Evolutionary conservation across 2,329 filamentous ascomycete genomes (phyloP).

Genomic region (Tolypocladium ophioglossoides): DNA sequence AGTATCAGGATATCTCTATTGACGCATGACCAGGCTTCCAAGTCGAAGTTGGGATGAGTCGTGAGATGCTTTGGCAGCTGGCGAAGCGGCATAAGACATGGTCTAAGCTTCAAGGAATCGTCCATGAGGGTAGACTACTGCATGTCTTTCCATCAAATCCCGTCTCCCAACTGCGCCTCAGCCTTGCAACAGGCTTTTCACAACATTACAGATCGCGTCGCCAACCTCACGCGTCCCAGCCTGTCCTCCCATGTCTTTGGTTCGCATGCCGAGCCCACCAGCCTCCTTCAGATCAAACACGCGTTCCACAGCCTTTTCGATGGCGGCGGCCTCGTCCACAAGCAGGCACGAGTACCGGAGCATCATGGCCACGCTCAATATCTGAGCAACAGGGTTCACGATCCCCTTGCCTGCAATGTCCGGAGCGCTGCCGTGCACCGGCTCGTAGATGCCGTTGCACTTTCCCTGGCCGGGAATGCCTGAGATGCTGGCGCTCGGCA

Average conservation of each 20-base stretch:
- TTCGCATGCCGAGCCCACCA: constrained; percentile 40
- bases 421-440: constrained; percentile 63
- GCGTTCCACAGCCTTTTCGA: constrained; percentile 53
- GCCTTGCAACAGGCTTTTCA: constrained; percentile 2
- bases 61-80: background rate
- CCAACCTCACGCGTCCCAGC: constrained; percentile 56
- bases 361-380: constrained; percentile 65
- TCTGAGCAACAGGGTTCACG: constrained; percentile 62
- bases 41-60: too few relatives aligned
- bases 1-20: too few relatives aligned
- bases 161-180: background rate
- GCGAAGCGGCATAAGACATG: background rate
- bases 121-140: background rate
- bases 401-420: constrained; percentile 64
- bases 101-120: background rate
- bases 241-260: constrained; percentile 54
- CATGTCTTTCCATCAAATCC: background rate
- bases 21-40: too few relatives aligned
- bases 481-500: constrained; percentile 33
- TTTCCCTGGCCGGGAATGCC: constrained; percentile 27
- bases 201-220: constrained; percentile 35
- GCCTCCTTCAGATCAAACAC: constrained; percentile 44
- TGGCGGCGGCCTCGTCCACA: constrained; percentile 47
- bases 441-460: constrained; percentile 66
- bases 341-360: constrained; percentile 60